Conservation (phyloP, 208 protist species). For the Leishmania gerbilli region DNA sequence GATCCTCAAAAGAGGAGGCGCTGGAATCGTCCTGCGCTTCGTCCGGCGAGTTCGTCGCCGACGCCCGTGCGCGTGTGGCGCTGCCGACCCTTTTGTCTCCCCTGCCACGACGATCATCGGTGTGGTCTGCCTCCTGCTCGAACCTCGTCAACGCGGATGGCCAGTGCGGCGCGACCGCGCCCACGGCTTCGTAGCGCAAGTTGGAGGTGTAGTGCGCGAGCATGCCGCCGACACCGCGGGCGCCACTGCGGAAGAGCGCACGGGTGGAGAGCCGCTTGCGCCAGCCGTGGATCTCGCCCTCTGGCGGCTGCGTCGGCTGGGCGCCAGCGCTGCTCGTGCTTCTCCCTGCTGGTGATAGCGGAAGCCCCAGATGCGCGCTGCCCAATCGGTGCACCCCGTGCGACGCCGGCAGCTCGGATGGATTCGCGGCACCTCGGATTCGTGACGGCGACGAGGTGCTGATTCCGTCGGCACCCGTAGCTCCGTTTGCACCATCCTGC, state of each 20-base stretch:
- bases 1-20: constrained; percentile 35
- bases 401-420: not conserved
- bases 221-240: not conserved
- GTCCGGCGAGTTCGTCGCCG: not conserved
- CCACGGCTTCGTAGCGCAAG: not conserved
- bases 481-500: not conserved
- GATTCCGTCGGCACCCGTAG: not conserved
- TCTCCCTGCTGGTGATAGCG: not conserved
- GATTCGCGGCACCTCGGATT: not conserved
- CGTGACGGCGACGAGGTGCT: not conserved
- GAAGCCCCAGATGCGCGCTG: not conserved
- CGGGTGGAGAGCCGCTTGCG: constrained; percentile 6
- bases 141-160: not conserved
- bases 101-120: not conserved
- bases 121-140: not conserved
- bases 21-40: not conserved
- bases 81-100: not conserved
- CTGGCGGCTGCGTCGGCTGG: not conserved
- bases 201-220: constrained; percentile 1
- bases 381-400: not conserved
- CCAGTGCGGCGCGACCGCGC: not conserved
- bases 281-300: constrained; percentile 2
- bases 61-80: not conserved
- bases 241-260: not conserved
- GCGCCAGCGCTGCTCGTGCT: not conserved